phyloP scores from a whole-genome alignment of 2,329 filamentous ascomycete genomes.

The Leptographium lundbergii region DNA sequence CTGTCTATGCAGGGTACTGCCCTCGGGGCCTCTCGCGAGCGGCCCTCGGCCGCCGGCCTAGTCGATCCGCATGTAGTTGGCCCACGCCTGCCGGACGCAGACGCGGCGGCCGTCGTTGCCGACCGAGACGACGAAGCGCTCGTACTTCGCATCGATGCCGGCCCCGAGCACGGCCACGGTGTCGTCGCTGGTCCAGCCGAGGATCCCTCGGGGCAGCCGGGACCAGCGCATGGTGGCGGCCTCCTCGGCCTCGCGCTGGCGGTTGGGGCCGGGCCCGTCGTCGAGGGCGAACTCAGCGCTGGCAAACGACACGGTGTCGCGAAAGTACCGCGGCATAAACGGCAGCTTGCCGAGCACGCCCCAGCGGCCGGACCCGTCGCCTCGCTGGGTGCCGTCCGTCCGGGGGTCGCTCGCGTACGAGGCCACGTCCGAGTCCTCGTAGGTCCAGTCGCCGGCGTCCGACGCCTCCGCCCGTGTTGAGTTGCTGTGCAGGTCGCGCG shows the following conservation, averaged over 20 bases:
- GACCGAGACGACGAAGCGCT: slow-evolving; percentile 66
- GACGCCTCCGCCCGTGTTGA: background rate
- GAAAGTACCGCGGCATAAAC: slow-evolving; percentile 74
- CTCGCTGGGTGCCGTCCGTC: slow-evolving; percentile 8
- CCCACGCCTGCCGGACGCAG: slow-evolving; percentile 67
- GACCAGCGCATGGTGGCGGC: slow-evolving; percentile 35
- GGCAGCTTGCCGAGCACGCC: slow-evolving; percentile 74
- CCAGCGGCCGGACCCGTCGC: slow-evolving; percentile 56
- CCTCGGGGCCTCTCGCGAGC: background rate
- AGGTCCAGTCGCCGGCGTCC: slow-evolving; percentile 10
- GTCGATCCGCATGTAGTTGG: slow-evolving; percentile 46
- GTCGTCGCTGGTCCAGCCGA: slow-evolving; percentile 71
- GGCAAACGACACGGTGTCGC: slow-evolving; percentile 77
- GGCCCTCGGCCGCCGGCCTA: background rate
- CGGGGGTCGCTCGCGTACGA: slow-evolving; percentile 4
- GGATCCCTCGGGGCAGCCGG: slow-evolving; percentile 63
- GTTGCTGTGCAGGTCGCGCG: slow-evolving; percentile 20
- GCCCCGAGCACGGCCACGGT: slow-evolving; percentile 67
- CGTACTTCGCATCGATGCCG: slow-evolving; percentile 72
- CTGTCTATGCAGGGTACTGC: background rate
- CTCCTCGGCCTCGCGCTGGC: slow-evolving; percentile 20
- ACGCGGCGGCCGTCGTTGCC: slow-evolving; percentile 54
- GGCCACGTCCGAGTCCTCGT: slow-evolving; percentile 9
- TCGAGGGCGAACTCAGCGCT: slow-evolving; percentile 73
- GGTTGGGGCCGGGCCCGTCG: slow-evolving; percentile 32